Evolutionary conservation across 2,329 filamentous ascomycete species (phyloP).

Genomic region (Claviceps humidiphila): DNA sequence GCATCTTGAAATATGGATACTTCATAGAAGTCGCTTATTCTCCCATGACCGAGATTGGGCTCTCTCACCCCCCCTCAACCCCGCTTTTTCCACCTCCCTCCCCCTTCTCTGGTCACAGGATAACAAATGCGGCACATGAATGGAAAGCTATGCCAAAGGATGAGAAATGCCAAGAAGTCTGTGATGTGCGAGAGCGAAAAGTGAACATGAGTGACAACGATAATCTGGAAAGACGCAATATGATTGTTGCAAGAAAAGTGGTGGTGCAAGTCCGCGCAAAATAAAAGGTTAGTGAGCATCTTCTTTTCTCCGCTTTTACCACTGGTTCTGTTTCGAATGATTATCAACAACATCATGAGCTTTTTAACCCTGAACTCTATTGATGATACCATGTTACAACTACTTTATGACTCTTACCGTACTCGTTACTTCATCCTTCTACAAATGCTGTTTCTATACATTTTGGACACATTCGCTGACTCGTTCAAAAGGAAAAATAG

Average conservation of each 20-base stretch:
- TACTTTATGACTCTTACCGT: conserved; percentile 39
- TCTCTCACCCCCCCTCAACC: not conserved
- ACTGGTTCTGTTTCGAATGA: conserved; percentile 28
- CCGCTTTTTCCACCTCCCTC: conserved; percentile 8
- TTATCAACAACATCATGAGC: conserved; percentile 46
- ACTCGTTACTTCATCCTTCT: conserved; percentile 6
- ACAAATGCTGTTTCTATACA: not conserved
- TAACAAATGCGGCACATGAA: conserved; percentile 14
- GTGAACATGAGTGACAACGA: not conserved
- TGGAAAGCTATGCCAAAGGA: conserved; percentile 12
- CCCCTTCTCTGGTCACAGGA: conserved; percentile 15
- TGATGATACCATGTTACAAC: conserved; percentile 45
- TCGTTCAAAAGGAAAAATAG: not conserved
- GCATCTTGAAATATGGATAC: conserved; percentile 24
- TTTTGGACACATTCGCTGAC: conserved; percentile 28
- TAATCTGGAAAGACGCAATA: no score
- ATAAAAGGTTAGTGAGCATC: not conserved
- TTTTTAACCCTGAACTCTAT: conserved; percentile 54
- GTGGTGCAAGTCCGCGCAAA: not conserved
- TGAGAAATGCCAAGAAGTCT: not conserved
- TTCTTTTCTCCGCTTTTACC: conserved; percentile 2
- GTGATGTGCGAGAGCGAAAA: not conserved
- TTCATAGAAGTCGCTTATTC: conserved; percentile 30
- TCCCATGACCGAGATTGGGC: conserved; percentile 22
- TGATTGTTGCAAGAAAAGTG: not conserved